Evolutionary conservation across 108 stramenopile genomes (phyloP), one percentile per base, ranked within the genome.

Genomic region (Craspedostauros australis): DNA sequence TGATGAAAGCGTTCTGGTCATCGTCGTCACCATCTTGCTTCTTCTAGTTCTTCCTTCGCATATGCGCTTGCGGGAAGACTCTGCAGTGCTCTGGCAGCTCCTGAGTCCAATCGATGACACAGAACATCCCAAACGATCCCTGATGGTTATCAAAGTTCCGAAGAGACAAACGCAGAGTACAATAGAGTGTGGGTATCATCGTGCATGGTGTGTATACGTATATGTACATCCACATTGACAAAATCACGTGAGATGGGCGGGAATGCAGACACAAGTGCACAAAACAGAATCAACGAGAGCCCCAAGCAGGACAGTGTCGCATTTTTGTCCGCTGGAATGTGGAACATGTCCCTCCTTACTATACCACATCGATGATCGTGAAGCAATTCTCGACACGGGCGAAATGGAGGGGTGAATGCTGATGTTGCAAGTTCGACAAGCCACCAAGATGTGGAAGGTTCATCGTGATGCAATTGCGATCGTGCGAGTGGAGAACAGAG

Each of bases 121-220:
- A 80, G 64, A 92, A 86, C 31, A 63, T 77, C 23, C 84, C 84
- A 59, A 76, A 70, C 7, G 86, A 71, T 16, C 82, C 86, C 88
- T 89, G 24, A 7, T 31, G 26, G 47, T 27, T 14, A 23, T 26
- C n/a, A 54, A 54, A 40, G 5, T 11, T 21, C 4, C 5, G 15
- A 22, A 18, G 26, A 28, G 23, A 19, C 51, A 57, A 12, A 9
- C 9, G 32, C 12, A 59, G 9, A 26, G 9, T 18, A 36, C 46
- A 33, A 52, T 20, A 46, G 54, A 26, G 47, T n/a, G n/a, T n/a
- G n/a, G n/a, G n/a, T n/a, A n/a, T n/a, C n/a, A n/a, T n/a, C n/a
- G n/a, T n/a, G n/a, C n/a, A n/a, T n/a, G n/a, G n/a, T n/a, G n/a
- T n/a, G n/a, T n/a, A n/a, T n/a, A n/a, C n/a, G n/a, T n/a, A n/a